A percentile compares a stretch with the other conserved stretches of the same genome.
phyloP scores from a whole-genome alignment of 257 asterid species.

The Ballota nigra region DNA sequence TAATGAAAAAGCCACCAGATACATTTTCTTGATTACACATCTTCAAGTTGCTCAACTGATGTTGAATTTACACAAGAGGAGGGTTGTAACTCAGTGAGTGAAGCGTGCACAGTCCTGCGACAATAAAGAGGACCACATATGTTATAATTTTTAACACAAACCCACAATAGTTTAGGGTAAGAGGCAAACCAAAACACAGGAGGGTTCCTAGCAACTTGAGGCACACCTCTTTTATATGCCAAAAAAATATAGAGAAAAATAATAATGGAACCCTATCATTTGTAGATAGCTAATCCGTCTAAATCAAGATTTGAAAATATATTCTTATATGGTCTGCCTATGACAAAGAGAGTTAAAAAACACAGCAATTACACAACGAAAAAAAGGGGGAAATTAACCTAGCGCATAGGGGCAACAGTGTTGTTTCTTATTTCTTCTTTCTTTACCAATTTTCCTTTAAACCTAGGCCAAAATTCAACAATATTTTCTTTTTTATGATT shows the following conservation, averaged over 20 bases:
- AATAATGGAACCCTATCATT: too few relatives aligned
- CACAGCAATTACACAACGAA: too few relatives aligned
- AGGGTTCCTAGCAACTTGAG: too few relatives aligned
- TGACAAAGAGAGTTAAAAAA: not conserved
- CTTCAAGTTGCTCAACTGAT: slow-evolving; percentile 40
- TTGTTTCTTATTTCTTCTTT: too few relatives aligned
- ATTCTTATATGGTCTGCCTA: not conserved
- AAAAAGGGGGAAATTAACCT: too few relatives aligned
- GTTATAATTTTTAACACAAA: slow-evolving; percentile 5
- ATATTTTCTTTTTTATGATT: not conserved
- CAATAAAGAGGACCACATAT: slow-evolving; percentile 16
- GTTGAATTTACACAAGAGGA: slow-evolving; percentile 32
- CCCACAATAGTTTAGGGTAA: too few relatives aligned
- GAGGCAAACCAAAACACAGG: too few relatives aligned
- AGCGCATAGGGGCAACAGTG: too few relatives aligned
- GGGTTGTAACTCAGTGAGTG: slow-evolving; percentile 50
- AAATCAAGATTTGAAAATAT: not conserved
- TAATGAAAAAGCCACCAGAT: slow-evolving; percentile 17
- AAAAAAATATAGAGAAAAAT: too few relatives aligned
- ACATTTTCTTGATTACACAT: slow-evolving; percentile 39
- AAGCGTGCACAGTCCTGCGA: slow-evolving; percentile 68
- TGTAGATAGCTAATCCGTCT: not conserved
- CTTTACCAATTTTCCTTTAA: too few relatives aligned
- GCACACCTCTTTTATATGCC: too few relatives aligned
- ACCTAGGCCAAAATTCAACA: too few relatives aligned